Conservation (phyloP, 2,329 filamentous ascomycete genomes). For the Didymella keratinophila region DNA sequence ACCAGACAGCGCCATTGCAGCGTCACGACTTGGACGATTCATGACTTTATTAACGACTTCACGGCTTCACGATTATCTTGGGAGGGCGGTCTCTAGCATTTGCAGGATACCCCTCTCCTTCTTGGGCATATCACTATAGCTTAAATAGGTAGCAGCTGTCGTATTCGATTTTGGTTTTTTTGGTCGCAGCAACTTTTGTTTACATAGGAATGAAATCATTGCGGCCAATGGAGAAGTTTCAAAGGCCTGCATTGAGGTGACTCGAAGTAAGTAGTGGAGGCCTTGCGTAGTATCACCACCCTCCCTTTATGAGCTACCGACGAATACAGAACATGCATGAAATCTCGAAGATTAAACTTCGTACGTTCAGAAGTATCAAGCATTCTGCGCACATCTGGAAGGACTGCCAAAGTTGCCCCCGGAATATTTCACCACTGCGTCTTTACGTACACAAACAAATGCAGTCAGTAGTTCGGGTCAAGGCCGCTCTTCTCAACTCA, state of each 20-base stretch:
- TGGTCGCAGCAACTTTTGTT: too few species aligned
- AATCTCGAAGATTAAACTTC: neutral
- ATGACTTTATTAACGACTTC: slow-evolving; percentile 36
- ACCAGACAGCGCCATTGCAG: slow-evolving; percentile 13
- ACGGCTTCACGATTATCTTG: slow-evolving; percentile 36
- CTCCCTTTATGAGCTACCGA: neutral
- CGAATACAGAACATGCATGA: neutral
- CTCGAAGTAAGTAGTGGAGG: neutral
- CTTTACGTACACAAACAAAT: neutral
- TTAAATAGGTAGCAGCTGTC: slow-evolving; percentile 17
- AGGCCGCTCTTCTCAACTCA: neutral
- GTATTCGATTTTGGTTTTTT: too few species aligned
- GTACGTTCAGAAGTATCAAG: neutral
- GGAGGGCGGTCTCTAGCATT: slow-evolving; percentile 40
- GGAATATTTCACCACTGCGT: neutral
- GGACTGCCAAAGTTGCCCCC: neutral
- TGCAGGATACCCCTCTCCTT: slow-evolving; percentile 45
- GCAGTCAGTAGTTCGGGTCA: neutral
- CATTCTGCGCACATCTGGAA: neutral
- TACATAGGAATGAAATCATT: neutral
- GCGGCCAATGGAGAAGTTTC: neutral
- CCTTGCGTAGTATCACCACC: neutral
- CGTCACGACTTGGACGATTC: slow-evolving; percentile 12
- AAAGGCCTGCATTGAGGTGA: neutral
- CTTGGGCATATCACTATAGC: slow-evolving; percentile 1